These are phyloP conservation scores for Vararia minispora DNA, from an alignment of 768 basidiomycete species.

Conservation along the genomic window DNA sequence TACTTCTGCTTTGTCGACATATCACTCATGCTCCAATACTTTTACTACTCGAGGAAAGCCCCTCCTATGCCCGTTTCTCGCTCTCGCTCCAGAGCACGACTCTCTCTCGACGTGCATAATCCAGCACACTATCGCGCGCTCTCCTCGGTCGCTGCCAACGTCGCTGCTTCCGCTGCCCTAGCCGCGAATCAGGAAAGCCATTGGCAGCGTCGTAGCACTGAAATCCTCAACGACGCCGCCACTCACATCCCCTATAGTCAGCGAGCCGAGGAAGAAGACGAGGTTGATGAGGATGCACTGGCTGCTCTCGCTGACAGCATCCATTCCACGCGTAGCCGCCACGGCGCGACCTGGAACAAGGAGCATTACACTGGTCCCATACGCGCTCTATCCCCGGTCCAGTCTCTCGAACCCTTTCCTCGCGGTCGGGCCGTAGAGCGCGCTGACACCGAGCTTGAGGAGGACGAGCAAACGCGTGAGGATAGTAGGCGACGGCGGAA, in stretches of 20 bases:
- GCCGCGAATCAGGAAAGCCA: constrained; percentile 48
- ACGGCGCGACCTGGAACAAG: constrained; percentile 53
- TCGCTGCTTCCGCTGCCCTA: constrained; percentile 60
- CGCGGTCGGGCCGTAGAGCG: constrained; percentile 39
- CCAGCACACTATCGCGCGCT: constrained; percentile 58
- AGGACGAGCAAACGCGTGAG: constrained; percentile 1
- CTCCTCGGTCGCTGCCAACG: constrained; percentile 58
- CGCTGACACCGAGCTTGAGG: constrained; percentile 17
- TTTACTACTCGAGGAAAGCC: constrained; percentile 48
- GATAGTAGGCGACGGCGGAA: constrained; percentile 18
- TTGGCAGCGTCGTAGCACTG: constrained; percentile 21
- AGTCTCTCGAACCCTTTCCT: constrained; percentile 4
- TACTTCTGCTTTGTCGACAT: constrained; percentile 87
- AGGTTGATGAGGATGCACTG: constrained; percentile 38
- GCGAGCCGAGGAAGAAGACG: constrained; percentile 29
- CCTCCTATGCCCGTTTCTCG: constrained; percentile 28
- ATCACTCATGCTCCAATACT: constrained; percentile 65
- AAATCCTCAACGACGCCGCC: constrained; percentile 15
- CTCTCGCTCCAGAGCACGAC: constrained; percentile 30
- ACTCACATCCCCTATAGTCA: constrained; percentile 13
- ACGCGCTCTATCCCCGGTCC: constrained; percentile 19
- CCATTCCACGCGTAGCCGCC: constrained; percentile 56
- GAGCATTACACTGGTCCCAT: constrained; percentile 32
- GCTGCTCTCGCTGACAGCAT: constrained; percentile 62
- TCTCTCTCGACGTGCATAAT: constrained; percentile 33